Evolutionary conservation across 139 green algal genomes (phyloP), one percentile per base, ranked within the genome.

Genomic region (Spirogloea muscicola): DNA sequence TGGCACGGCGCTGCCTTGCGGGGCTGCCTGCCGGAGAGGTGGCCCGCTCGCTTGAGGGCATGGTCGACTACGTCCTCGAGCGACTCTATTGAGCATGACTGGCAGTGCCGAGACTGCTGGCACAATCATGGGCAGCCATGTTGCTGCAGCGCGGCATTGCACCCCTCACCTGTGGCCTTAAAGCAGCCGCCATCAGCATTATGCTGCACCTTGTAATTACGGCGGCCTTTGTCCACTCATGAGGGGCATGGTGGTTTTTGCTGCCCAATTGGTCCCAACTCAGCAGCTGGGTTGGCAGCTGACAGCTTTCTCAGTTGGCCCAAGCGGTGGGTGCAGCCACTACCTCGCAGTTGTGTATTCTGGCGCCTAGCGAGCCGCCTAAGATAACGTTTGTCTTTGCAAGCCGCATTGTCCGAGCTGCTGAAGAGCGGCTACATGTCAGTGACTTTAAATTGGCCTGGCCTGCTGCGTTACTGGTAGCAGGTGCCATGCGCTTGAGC

Each of bases 51-150:
- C 77, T 99, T 79, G 71, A 90, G 66, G 65, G 87, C 25, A 96
- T 98, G 93, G 90, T 98, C 0, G 89, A 94, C 37, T 96, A 97
- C 60, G 91, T 98, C 21, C 83, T 99, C 55, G 87, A 97, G 36
- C 75, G 94, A 7, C 82, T 98, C 16, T 92, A 94, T 71, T 98
- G 39, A 85, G 42, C 21, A 55, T 31, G 21, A 55, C 21, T 21
- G 21, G 21, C 21, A 55, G 21, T n/a, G 21, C 46, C 21, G 46
- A 21, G 21, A 21, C 21, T 55, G 21, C 21, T 55, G 21, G 21
- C 46, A 55, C 21, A 55, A 55, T 21, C 21, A n/a, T n/a, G n/a
- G n/a, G n/a, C n/a, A n/a, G n/a, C n/a, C n/a, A n/a, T n/a, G n/a
- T n/a, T n/a, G n/a, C n/a, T n/a, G n/a, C n/a, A n/a, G n/a, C n/a